A percentile compares a stretch with the other conserved stretches of the same genome.
phyloP scores from a whole-genome alignment of 2,329 filamentous ascomycete species.

The Fusarium cyanostomum region DNA sequence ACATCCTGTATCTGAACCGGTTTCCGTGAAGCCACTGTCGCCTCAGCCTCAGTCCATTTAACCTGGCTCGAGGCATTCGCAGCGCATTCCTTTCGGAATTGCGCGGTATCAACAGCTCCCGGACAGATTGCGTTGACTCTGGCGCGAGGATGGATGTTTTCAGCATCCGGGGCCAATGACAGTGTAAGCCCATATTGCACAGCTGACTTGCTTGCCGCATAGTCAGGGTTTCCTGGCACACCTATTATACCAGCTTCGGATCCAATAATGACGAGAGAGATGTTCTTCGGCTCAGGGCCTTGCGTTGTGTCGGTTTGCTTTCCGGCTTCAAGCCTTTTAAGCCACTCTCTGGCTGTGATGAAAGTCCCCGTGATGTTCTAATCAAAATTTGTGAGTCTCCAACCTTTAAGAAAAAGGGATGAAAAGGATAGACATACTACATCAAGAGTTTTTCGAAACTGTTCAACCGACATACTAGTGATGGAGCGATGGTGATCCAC shows the following conservation, averaged over 20 bases:
- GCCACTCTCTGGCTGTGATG: slow-evolving; percentile 1
- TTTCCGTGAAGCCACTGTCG: neutral
- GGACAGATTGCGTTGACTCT: slow-evolving; percentile 5
- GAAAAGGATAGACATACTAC: neutral
- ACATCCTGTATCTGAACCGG: neutral
- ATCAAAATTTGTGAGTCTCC: neutral
- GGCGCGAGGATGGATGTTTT: neutral
- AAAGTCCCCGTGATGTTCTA: slow-evolving; percentile 1
- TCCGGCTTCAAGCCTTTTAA: neutral
- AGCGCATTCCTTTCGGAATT: neutral
- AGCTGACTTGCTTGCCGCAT: slow-evolving; percentile 4
- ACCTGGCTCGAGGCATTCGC: neutral
- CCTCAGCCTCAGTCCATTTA: neutral
- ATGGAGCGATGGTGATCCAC: neutral
- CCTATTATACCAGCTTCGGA: slow-evolving; percentile 1
- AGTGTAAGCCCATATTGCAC: slow-evolving; percentile 1
- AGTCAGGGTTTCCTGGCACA: slow-evolving; percentile 1
- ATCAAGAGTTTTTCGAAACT: neutral
- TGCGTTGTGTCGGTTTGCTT: neutral
- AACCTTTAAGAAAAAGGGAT: neutral
- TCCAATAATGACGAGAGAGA: slow-evolving; percentile 1
- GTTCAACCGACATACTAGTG: neutral
- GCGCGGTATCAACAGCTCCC: neutral
- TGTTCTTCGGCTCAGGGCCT: neutral
- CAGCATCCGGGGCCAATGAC: slow-evolving; percentile 1